Base-by-base conservation (phyloP, 139 green algal genomes). In the Chlorella sp. region DNA sequence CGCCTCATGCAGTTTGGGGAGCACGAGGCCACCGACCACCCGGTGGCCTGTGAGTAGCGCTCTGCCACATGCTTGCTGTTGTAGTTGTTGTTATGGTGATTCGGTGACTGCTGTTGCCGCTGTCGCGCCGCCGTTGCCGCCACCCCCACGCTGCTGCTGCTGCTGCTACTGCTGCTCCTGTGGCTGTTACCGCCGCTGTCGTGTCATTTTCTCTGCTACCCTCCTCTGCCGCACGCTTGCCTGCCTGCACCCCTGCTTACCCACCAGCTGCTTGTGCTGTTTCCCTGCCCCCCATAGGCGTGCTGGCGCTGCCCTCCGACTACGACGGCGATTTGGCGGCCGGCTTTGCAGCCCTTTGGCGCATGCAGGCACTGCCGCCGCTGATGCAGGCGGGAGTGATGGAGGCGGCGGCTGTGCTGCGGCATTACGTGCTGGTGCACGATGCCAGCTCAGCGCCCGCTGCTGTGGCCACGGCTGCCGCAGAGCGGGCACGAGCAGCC, bases 11-110 rank as follows among this genome's bases (percentile, higher is more conserved):
- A 70, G 24, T 99, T 98, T 78, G 89, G 90, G 13, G 94, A 97
- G 67, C 95, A 98, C 72, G 95, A 99, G 72, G 88, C 88, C 1
- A 82, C 97, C 38, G 96, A 99, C 85, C 91, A 98, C 82, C 96
- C 96, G 1, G 91, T 98, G 34, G 94, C 90, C 30, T 97, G 93
- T 95, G 75, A 80, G 88, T 51, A 36, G 60, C 24, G 58, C 58
- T 32, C 22, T n/a, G n/a, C n/a, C n/a, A n/a, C n/a, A 8, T 44
- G 43, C 8, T 6, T 19, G 68, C 17, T 14, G 38, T 36, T 51
- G 38, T 26, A 28, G 24, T 2, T 36, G 26, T 5, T 70, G 62
- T 40, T 30, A 2, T 40, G 4, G 28, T 20, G 24, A 40, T 30
- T 13, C 17, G 24, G 3, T 32, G 2, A 38, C 62, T 40, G 4